Conservation (phyloP, 306 rosid species). For the Hippophae gyantsensis region DNA sequence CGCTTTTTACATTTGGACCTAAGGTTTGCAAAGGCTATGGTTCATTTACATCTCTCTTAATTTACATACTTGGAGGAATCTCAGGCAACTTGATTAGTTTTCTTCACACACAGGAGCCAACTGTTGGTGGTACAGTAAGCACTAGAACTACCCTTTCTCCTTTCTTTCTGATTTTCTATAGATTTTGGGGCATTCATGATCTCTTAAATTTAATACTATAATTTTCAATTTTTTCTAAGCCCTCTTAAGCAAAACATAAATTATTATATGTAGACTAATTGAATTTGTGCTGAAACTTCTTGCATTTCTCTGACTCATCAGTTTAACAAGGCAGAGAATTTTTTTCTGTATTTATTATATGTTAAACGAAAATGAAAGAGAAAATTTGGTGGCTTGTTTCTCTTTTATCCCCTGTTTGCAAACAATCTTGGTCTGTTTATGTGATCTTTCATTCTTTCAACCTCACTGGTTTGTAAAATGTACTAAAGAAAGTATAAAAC, state of each 20-base stretch:
- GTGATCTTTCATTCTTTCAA: background rate
- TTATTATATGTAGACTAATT: too few species aligned
- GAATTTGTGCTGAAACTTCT: too few species aligned
- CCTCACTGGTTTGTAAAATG: background rate
- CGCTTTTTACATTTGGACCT: constrained; percentile 64
- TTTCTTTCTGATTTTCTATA: background rate
- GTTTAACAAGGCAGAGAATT: too few species aligned
- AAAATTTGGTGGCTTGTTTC: too few species aligned
- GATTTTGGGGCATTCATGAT: background rate
- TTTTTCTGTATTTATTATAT: too few species aligned
- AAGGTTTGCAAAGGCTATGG: constrained; percentile 81
- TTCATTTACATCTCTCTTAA: constrained; percentile 63
- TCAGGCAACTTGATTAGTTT: constrained; percentile 83
- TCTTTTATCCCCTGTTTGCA: too few species aligned
- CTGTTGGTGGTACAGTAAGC: constrained; percentile 83
- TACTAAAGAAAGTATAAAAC: background rate
- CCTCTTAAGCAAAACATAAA: too few species aligned
- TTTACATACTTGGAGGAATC: constrained; percentile 77
- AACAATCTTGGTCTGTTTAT: background rate
- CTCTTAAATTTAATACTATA: background rate
- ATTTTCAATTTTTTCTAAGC: too few species aligned
- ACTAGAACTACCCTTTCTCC: background rate
- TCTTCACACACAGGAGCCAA: constrained; percentile 72
- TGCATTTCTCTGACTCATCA: too few species aligned
- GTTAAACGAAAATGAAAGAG: too few species aligned